A percentile compares a stretch with the other conserved stretches of the same genome.
These are phyloP conservation scores for Pseudogymnoascus sp. DNA, from an alignment of 2,329 filamentous ascomycete species.

Conservation along the genomic window DNA sequence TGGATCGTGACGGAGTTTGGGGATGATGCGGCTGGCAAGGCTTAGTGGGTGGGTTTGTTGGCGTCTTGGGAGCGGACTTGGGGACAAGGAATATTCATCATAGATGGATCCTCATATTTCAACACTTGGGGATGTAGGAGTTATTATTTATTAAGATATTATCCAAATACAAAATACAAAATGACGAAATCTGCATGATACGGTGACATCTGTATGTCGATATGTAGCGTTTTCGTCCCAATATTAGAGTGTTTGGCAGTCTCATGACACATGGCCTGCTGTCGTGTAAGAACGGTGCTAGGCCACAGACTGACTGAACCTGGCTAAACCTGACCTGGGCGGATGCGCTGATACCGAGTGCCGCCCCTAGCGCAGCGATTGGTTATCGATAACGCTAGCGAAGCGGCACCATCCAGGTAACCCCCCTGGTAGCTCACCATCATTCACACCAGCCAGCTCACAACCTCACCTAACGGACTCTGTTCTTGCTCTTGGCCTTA, in stretches of 20 bases:
- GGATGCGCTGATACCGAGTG: conserved; percentile 1
- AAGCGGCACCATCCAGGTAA: conserved; percentile 4
- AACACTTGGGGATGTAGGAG: background rate
- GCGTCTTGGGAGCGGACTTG: background rate
- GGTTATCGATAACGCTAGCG: conserved; percentile 7
- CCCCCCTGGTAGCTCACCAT: conserved; percentile 2
- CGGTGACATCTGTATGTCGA: background rate
- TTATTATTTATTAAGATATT: background rate
- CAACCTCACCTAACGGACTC: conserved; percentile 2
- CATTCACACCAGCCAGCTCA: conserved; percentile 1
- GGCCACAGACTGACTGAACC: background rate
- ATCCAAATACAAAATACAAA: background rate
- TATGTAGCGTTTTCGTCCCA: background rate
- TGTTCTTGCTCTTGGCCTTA: background rate
- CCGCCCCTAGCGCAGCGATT: conserved; percentile 1
- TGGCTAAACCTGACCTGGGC: background rate
- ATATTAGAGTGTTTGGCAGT: background rate
- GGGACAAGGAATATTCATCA: background rate
- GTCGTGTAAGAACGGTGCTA: background rate
- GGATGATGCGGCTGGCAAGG: conserved; percentile 27
- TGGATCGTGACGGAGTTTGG: conserved; percentile 78
- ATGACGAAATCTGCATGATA: background rate
- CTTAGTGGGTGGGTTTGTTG: background rate
- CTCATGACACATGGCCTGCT: background rate
- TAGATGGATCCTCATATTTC: conserved; percentile 4